Conservation (phyloP, 2,329 filamentous ascomycete genomes). For the Botrytis paeoniae region DNA sequence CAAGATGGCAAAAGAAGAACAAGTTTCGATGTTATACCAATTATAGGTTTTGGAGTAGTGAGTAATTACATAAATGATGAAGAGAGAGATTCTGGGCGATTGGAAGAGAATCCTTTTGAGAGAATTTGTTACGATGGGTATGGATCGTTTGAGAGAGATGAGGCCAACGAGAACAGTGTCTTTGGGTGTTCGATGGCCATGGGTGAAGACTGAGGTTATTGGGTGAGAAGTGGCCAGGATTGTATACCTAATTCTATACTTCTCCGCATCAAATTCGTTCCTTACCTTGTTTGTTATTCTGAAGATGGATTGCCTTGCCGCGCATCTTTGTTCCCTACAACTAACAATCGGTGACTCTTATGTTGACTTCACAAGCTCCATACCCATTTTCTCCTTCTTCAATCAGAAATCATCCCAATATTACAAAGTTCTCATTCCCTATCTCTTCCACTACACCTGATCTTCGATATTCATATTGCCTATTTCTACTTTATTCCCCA, state of each 20-base stretch:
- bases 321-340: neutral
- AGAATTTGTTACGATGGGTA: neutral
- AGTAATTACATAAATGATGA: neutral
- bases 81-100: rapidly evolving
- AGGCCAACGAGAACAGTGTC: neutral
- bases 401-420: neutral
- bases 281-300: too few relatives aligned
- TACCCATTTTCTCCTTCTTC: neutral
- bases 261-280: neutral
- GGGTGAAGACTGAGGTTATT: neutral
- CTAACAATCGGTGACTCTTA: neutral
- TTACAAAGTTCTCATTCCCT: too few relatives aligned
- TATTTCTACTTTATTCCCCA: neutral
- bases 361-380: too few relatives aligned
- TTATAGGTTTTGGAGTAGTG: neutral
- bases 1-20: too few relatives aligned
- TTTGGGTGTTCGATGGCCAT: neutral
- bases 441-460: too few relatives aligned
- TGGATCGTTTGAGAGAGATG: neutral
- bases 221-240: rapidly evolving
- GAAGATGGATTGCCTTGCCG: too few relatives aligned
- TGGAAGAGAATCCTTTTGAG: neutral
- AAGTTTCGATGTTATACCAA: neutral
- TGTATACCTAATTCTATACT: too few relatives aligned
- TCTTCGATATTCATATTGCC: too few relatives aligned